Evolutionary conservation across 371 early-diverging fungal genomes (phyloP).

Genomic region (Fennellomyces sp.): DNA sequence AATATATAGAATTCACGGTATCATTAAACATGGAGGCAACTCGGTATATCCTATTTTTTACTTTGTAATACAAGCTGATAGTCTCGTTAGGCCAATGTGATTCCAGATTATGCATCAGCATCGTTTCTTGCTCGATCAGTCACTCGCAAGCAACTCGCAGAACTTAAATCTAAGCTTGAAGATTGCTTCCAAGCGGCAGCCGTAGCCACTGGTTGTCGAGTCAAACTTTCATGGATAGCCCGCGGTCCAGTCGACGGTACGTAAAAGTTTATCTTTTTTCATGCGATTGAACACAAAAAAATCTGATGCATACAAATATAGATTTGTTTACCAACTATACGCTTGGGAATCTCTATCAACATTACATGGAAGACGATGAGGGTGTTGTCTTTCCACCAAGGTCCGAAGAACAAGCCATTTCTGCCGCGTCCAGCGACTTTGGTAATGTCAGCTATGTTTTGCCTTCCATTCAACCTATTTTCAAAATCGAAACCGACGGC

Average conservation of each 20-base stretch:
- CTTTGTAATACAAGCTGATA: neutral
- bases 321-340: constrained; percentile 58
- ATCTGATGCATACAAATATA: constrained; percentile 34
- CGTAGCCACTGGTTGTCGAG: constrained; percentile 69
- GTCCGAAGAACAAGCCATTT: constrained; percentile 33
- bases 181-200: constrained; percentile 68
- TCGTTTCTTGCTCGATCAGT: constrained; percentile 53
- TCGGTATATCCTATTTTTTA: constrained; percentile 42
- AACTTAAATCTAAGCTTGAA: constrained; percentile 41
- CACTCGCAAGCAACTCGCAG: constrained; percentile 38
- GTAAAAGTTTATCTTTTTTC: constrained; percentile 8
- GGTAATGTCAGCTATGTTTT: constrained; percentile 58
- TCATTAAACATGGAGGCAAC: constrained; percentile 71
- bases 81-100: constrained; percentile 32
- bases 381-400: constrained; percentile 43
- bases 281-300: constrained; percentile 19
- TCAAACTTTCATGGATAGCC: constrained; percentile 49
- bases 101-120: constrained; percentile 56
- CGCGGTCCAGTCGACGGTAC: constrained; percentile 82
- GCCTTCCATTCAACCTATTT: neutral
- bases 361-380: constrained; percentile 52
- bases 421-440: constrained; percentile 71
- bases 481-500: neutral
- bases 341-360: constrained; percentile 56
- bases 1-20: constrained; percentile 67